phyloP scores from a whole-genome alignment of 805 yeast species.

The Pichia ethanolica region DNA sequence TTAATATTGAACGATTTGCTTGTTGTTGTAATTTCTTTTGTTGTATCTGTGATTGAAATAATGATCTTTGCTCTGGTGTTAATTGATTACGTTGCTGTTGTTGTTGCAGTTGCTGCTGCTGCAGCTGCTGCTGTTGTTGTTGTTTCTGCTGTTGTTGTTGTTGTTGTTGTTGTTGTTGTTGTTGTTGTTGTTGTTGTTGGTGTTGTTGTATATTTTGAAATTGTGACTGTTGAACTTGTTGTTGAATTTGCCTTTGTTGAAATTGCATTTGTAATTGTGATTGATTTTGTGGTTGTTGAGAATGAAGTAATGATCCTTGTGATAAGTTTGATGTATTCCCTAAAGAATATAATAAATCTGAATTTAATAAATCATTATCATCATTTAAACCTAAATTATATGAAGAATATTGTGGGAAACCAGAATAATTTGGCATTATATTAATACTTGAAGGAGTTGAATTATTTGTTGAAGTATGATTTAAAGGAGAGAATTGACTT shows the following conservation, averaged over 20 bases:
- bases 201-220: neutral
- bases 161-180: slow-evolving; percentile 7
- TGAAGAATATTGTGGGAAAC: neutral
- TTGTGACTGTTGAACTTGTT: slow-evolving; percentile 2
- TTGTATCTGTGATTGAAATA: neutral
- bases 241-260: slow-evolving; percentile 5
- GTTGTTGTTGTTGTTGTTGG: slow-evolving; percentile 8
- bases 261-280: slow-evolving; percentile 9
- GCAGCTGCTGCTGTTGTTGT: slow-evolving; percentile 7
- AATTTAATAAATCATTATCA: neutral
- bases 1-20: neutral
- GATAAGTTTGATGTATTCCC: neutral
- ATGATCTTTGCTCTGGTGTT: neutral
- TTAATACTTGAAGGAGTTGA: slow-evolving; percentile 7
- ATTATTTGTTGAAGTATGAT: slow-evolving; percentile 1
- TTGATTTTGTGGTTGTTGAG: slow-evolving; percentile 6
- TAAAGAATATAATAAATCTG: neutral
- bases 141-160: slow-evolving; percentile 12
- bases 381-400: neutral
- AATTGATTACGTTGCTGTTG: neutral
- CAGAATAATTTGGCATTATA: slow-evolving; percentile 1
- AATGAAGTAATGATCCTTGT: neutral
- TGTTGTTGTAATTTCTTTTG: slow-evolving; percentile 3
- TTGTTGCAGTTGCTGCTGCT: slow-evolving; percentile 10
- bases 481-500: slow-evolving; percentile 4